Evolutionary conservation across 2,329 filamentous ascomycete genomes (phyloP).

Genomic region (Malbranchea zuffiana): DNA sequence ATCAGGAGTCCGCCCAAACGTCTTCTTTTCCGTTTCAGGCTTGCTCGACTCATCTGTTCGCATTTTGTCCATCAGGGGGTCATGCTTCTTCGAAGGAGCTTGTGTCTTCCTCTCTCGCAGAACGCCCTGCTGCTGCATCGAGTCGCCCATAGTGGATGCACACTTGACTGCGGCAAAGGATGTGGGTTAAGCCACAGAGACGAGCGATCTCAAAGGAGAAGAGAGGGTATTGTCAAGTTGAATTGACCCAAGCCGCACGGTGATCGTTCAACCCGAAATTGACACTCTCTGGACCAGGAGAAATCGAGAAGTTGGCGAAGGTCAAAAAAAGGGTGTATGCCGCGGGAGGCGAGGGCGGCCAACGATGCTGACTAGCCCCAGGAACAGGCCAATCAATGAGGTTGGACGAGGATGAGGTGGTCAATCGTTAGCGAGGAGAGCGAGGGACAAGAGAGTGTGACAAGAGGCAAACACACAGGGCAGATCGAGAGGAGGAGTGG

Average conservation of each 20-base stretch:
- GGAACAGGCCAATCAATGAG: conserved; percentile 1
- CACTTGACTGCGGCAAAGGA: conserved; percentile 1
- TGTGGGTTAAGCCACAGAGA: conserved; percentile 6
- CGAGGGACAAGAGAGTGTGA: not conserved
- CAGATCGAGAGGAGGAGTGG: too few species aligned
- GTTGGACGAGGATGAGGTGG: not conserved
- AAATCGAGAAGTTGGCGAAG: not conserved
- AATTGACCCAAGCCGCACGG: conserved; percentile 11
- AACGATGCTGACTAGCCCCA: too few species aligned
- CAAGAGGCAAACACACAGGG: too few species aligned
- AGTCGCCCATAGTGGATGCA: conserved; percentile 26
- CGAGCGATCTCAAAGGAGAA: not conserved
- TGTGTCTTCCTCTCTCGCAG: conserved; percentile 40
- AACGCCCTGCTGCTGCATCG: conserved; percentile 28
- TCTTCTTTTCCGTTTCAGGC: conserved; percentile 49
- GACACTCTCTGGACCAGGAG: not conserved
- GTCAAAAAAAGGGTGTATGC: not conserved
- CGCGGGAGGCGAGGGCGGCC: too few species aligned
- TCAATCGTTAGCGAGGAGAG: not conserved
- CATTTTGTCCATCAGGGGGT: conserved; percentile 27
- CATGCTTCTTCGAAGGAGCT: conserved; percentile 31
- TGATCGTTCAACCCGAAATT: not conserved
- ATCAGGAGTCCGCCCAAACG: conserved; percentile 81
- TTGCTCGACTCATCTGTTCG: conserved; percentile 18
- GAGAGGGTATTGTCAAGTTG: conserved; percentile 12